Conservation (phyloP, 2,329 filamentous ascomycete genomes). For the Aschersonia sp. region DNA sequence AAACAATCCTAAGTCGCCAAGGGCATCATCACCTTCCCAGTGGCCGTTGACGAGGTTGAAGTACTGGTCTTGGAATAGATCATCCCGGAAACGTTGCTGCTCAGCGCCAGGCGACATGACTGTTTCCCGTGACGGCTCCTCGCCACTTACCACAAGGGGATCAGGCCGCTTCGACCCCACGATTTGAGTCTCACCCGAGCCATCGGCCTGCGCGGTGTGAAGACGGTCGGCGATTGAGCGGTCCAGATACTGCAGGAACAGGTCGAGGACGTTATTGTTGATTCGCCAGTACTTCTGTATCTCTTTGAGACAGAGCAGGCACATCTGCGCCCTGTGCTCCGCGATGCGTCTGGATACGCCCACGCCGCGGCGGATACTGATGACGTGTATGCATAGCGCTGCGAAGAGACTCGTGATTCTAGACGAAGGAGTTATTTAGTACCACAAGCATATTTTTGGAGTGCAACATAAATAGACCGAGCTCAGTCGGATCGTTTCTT, state of each 20-base stretch:
- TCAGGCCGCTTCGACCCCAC: slow-evolving; percentile 1
- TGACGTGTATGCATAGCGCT: slow-evolving; percentile 22
- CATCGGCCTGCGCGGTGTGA: slow-evolving; percentile 9
- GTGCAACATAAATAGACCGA: too few relatives aligned
- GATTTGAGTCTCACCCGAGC: slow-evolving; percentile 1
- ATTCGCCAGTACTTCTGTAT: slow-evolving; percentile 25
- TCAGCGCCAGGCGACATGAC: neutral
- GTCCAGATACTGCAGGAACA: slow-evolving; percentile 23
- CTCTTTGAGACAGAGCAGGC: slow-evolving; percentile 21
- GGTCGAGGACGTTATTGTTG: slow-evolving; percentile 22
- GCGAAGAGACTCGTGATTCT: slow-evolving; percentile 22
- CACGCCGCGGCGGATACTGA: slow-evolving; percentile 17
- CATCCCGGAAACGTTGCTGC: slow-evolving; percentile 9
- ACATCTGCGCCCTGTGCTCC: slow-evolving; percentile 22
- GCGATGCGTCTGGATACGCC: slow-evolving; percentile 19
- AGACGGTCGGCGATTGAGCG: slow-evolving; percentile 21
- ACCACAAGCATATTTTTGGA: too few relatives aligned
- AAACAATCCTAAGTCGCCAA: slow-evolving; percentile 19
- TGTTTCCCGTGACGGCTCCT: neutral
- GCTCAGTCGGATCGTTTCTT: slow-evolving; percentile 1
- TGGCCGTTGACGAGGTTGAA: slow-evolving; percentile 18
- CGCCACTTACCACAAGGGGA: slow-evolving; percentile 1
- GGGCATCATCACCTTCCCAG: slow-evolving; percentile 20
- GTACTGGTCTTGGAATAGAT: slow-evolving; percentile 19
- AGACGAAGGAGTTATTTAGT: neutral